Percentiles rank a stretch among this genome's conserved stretches.
phyloP scores from a whole-genome alignment of 139 green algal species.

The Chlorella sp. region DNA sequence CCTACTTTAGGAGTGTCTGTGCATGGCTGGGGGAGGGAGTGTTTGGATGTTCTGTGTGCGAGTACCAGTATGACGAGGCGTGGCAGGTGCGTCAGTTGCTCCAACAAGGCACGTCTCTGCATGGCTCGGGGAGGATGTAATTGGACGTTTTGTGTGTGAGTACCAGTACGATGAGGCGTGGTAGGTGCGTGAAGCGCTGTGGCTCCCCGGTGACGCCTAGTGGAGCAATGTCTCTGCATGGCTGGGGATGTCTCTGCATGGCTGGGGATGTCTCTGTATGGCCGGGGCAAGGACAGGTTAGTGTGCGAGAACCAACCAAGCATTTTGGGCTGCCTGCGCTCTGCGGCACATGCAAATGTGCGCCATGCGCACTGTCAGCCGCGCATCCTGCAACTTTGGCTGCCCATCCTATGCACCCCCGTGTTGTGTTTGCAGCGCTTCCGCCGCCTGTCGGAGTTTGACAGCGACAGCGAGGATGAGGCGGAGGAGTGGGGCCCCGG shows the following conservation, averaged over 20 bases:
- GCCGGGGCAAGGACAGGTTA: too few species aligned
- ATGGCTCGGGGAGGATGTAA: constrained; percentile 84
- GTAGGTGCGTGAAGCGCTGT: constrained; percentile 18
- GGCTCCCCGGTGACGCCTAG: too few species aligned
- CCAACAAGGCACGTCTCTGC: too few species aligned
- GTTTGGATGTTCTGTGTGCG: constrained; percentile 88
- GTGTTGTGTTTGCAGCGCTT: too few species aligned
- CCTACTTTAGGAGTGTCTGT: too few species aligned
- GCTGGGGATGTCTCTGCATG: too few species aligned
- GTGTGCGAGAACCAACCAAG: too few species aligned
- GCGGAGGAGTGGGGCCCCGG: constrained; percentile 17
- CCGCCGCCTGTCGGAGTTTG: constrained; percentile 17
- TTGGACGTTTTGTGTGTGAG: constrained; percentile 86
- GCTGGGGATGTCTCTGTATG: too few species aligned
- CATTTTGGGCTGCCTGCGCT: too few species aligned
- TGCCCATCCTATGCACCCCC: too few species aligned
- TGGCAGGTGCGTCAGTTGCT: constrained; percentile 29
- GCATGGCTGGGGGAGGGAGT: constrained; percentile 83
- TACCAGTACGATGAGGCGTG: constrained; percentile 70
- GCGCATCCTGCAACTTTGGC: neutral
- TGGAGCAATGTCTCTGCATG: too few species aligned
- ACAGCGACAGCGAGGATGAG: constrained; percentile 32
- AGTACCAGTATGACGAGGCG: constrained; percentile 73
- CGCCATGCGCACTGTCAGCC: neutral
- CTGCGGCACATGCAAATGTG: neutral